These are phyloP conservation scores for Botrytis deweyae DNA, from an alignment of 2,329 filamentous ascomycete species.

Conservation along the genomic window DNA sequence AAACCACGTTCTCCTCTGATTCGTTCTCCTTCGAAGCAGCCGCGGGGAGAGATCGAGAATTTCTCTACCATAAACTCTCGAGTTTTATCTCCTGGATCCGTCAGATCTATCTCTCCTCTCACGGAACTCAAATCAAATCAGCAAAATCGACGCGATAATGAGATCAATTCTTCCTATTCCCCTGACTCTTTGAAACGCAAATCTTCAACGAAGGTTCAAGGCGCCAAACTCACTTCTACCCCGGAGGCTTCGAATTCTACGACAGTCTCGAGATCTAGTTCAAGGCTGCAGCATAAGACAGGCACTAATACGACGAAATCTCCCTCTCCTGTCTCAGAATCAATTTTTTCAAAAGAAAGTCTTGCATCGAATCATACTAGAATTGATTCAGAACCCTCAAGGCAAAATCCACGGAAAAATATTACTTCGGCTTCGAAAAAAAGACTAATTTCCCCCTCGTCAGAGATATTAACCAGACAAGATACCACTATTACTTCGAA, in stretches of 20 bases:
- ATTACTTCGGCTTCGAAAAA: neutral
- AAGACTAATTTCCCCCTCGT: neutral
- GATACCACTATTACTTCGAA: neutral
- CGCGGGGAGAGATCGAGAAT: neutral
- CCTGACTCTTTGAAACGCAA: neutral
- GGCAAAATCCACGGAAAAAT: neutral
- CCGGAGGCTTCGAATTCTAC: neutral
- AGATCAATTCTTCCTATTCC: neutral
- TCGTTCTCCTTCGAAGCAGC: neutral
- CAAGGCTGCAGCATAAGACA: neutral
- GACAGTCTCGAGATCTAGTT: neutral
- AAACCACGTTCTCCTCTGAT: neutral
- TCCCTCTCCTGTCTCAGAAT: neutral
- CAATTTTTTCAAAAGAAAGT: neutral
- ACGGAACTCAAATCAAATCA: neutral
- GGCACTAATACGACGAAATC: no score
- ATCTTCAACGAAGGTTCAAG: neutral
- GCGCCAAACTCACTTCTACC: neutral
- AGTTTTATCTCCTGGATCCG: neutral
- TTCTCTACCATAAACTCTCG: neutral
- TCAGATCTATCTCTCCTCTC: neutral
- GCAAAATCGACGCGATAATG: constrained; percentile 16
- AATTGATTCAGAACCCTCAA: neutral
- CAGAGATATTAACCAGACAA: neutral
- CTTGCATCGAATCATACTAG: constrained; percentile 14